Percentiles rank a stretch among this genome's conserved stretches.
These are phyloP conservation scores for Marasmius oreades DNA, from an alignment of 1,284 basidiomycete genomes.

Conservation along the genomic window DNA sequence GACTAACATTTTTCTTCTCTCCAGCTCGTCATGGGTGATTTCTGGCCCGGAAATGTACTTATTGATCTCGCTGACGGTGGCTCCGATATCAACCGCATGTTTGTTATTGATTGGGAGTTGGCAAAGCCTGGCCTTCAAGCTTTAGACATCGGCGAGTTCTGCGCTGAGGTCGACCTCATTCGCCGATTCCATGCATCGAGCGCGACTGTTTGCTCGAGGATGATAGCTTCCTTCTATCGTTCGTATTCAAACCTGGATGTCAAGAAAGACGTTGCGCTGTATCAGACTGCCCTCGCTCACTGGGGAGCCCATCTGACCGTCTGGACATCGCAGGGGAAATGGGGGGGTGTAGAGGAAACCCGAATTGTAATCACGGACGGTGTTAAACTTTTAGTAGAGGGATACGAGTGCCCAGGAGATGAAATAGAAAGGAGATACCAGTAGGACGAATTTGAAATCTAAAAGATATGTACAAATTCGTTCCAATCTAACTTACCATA, in stretches of 20 bases:
- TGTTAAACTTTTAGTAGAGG: conserved; percentile 37
- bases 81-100: conserved; percentile 31
- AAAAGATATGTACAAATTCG: too few species aligned
- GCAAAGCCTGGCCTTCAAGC: conserved; percentile 47
- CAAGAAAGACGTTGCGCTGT: conserved; percentile 16
- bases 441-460: too few species aligned
- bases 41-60: conserved; percentile 65
- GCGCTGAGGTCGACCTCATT: conserved; percentile 50
- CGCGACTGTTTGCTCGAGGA: conserved; percentile 26
- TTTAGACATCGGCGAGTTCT: conserved; percentile 56
- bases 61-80: conserved; percentile 28
- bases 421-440: conserved; percentile 26
- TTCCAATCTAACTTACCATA: too few species aligned
- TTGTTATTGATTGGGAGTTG: conserved; percentile 60
- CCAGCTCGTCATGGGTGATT: conserved; percentile 54
- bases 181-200: conserved; percentile 40
- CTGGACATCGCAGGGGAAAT: conserved; percentile 39
- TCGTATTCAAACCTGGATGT: conserved; percentile 30
- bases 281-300: conserved; percentile 34
- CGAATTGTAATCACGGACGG: conserved; percentile 45
- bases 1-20: conserved; percentile 15
- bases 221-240: conserved; percentile 39
- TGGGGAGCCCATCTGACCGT: conserved; percentile 48
- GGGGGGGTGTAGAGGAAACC: conserved; percentile 42
- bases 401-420: conserved; percentile 26